Base-by-base conservation (phyloP, 2,329 filamentous ascomycete genomes). In the Clonostachys sp. region DNA sequence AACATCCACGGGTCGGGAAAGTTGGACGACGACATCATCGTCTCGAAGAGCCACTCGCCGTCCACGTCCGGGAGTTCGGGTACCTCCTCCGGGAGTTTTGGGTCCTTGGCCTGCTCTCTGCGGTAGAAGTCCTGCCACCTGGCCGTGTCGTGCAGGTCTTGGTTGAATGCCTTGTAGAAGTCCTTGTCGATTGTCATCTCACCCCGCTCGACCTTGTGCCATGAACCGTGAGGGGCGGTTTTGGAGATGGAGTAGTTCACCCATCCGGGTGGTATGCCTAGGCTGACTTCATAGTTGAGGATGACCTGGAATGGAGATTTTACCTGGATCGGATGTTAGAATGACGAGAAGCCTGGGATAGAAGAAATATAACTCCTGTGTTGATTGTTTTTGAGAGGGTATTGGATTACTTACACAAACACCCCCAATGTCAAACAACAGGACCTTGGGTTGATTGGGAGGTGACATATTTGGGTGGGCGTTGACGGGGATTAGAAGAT, bases 391-490 rank as follows among this genome's bases (percentile, higher is more conserved):
- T 10, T 6, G n/a, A 24, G n/a, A 38, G 30, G 5, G 24, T 17
- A 16, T 38, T 30, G 12, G 5, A 41, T 45, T 51, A 83, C 89
- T 76, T 86, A 96, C 92, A 77, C 90, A 95, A 57, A 99, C 94
- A 52, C 94, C 94, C 38, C 94, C 94, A 56, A 99, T 94, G 68
- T 99, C 94, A 65, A 97, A 97, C 18, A 99, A 75, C 34, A 95
- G 72, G 47, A 89, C 88, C 57, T 87, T 87, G 33, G 88, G 87
- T 49, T 74, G 73, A 48, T 68, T 73, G 39, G 14, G 7, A 7
- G 34, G n/a, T n/a, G 45, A 35, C 50, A 51, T 51, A 36, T 59
- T 30, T 8, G 24, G 24, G 24, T 10, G 50, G 35, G 45, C 45
- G 49, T 60, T 58, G 43, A 67, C 57, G 30, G 53, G 58, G 48